Evolutionary conservation across 2,329 filamentous ascomycete genomes (phyloP), one percentile per base, ranked within the genome.

Genomic region (Grosmannia clavigera): DNA sequence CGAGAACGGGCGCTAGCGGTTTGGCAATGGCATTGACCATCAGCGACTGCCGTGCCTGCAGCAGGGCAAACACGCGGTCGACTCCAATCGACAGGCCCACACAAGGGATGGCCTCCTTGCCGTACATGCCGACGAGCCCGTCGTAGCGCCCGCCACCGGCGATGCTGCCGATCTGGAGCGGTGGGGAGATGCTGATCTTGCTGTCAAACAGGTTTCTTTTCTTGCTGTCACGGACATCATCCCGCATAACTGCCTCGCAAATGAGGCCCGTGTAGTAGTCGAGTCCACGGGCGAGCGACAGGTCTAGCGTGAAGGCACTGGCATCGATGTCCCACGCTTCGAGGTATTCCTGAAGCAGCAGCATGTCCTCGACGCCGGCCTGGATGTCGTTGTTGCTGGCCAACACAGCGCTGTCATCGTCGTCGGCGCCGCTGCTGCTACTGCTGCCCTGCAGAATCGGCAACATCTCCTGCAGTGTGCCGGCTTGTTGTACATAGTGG

Each of bases 21-120:
- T 52, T 52, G 50, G 50, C 10, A 59, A 2, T 9, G 43, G 16
- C 50, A 59, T 1, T 27, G 43, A 7, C 50, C 22, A 4, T 25
- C 46, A 31, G 22, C 16, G 19, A 9, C 64, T 87, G 78, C 63
- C 82, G 83, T 19, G 89, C 85, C 71, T 95, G 91, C 64, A 86
- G 89, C 69, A 96, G 92, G 67, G 87, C 90, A 76, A 95, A 95
- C 68, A 96, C 96, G 67, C 92, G 86, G 72, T 96, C 92, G 57
- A 96, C 89, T 58, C 92, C 92, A 69, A 96, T 96, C 1, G 91
- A 96, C 65, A 95, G 88, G 63, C 89, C 88, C 11, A 92, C 88
- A 66, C 88, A 92, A 25, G 89, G 92, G 59, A 96, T 90, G 69
- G 91, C 85, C 25, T 77, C 81, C 75, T 92, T 92, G 58, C 83